Conservation (phyloP, 2,329 filamentous ascomycete species). For the Calonectria naviculata region DNA sequence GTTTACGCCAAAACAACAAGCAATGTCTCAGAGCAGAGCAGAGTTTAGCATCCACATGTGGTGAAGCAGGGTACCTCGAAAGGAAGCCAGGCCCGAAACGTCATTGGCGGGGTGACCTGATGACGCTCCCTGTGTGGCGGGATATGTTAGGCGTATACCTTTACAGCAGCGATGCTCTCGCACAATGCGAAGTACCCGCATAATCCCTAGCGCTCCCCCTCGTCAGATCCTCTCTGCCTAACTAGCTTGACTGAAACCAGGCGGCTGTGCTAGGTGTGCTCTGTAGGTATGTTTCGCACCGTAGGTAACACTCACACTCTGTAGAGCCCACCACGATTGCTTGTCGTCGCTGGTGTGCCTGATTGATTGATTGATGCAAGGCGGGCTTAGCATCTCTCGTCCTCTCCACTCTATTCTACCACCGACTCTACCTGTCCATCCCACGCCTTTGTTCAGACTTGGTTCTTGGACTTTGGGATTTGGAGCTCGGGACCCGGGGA, state of each 20-base stretch:
- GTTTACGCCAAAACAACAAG: background rate
- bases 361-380: constrained; percentile 27
- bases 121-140: constrained; percentile 19
- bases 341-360: constrained; percentile 15
- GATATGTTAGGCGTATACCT: constrained; percentile 8
- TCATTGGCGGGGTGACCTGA: constrained; percentile 45
- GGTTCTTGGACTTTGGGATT: constrained; percentile 6
- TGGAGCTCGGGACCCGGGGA: constrained; percentile 2
- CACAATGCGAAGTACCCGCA: background rate
- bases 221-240: constrained; percentile 11
- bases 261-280: constrained; percentile 9
- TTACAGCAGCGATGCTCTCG: fast-evolving
- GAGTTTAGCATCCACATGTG: background rate
- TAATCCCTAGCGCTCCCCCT: constrained; percentile 5
- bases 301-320: constrained; percentile 3
- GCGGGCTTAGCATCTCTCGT: constrained; percentile 16
- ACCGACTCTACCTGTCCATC: background rate
- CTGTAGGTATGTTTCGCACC: background rate
- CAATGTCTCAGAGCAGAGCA: background rate
- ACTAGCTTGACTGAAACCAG: constrained; percentile 1
- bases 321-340: background rate
- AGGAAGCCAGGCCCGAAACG: constrained; percentile 33
- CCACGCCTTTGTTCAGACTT: constrained; percentile 16
- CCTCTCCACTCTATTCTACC: constrained; percentile 13
- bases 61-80: background rate